Percentiles rank a stretch among this genome's conserved stretches.
Evolutionary conservation across 768 basidiomycete genomes (phyloP).

Genomic region (Tylopilus intermedius): DNA sequence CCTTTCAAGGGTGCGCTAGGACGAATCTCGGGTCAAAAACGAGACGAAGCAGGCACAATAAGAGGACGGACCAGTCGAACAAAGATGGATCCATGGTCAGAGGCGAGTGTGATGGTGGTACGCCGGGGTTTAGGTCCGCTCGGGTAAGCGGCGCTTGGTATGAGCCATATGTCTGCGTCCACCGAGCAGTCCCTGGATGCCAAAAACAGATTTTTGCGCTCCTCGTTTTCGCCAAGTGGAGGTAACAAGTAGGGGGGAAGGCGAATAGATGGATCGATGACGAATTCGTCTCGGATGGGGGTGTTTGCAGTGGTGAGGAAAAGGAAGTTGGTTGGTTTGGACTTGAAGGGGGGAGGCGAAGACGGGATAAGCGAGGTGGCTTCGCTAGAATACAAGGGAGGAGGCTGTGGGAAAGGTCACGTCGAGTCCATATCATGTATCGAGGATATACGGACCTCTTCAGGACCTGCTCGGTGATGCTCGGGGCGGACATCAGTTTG

Average conservation of each 20-base stretch:
- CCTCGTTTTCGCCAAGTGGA: slow-evolving; percentile 32
- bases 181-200: slow-evolving; percentile 29
- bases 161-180: slow-evolving; percentile 10
- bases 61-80: neutral
- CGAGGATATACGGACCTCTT: too few species aligned
- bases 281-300: slow-evolving; percentile 29
- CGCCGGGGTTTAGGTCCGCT: slow-evolving; percentile 6
- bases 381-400: too few species aligned
- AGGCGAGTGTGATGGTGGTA: slow-evolving; percentile 16
- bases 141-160: too few species aligned
- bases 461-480: too few species aligned
- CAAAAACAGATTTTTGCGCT: slow-evolving; percentile 37
- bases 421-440: too few species aligned
- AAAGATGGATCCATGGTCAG: neutral
- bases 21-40: neutral
- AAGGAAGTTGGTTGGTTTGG: slow-evolving; percentile 27
- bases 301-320: slow-evolving; percentile 1
- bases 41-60: neutral
- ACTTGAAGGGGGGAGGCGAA: slow-evolving; percentile 12
- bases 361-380: neutral
- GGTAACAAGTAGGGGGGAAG: slow-evolving; percentile 39
- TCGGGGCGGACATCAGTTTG: too few species aligned
- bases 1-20: neutral
- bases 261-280: slow-evolving; percentile 39
- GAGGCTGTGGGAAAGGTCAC: too few species aligned